phyloP scores from a whole-genome alignment of 495 filamentous ascomycete species.

The Cudoniella acicularis region DNA sequence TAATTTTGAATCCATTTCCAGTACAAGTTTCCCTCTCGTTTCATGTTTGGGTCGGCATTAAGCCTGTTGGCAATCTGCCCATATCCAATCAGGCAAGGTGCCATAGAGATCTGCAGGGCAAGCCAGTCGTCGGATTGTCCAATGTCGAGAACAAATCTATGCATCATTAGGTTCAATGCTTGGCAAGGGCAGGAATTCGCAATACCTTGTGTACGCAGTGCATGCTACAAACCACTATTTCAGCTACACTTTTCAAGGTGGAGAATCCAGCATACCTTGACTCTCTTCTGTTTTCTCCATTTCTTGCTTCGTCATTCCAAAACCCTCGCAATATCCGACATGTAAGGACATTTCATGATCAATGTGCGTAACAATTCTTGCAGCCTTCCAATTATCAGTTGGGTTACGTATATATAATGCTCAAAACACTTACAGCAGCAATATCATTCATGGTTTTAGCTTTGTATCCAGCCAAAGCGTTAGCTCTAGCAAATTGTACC shows the following conservation, averaged over 20 bases:
- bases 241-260: not conserved
- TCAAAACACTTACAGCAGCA: slow-evolving; percentile 45
- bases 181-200: not conserved
- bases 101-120: slow-evolving; percentile 74
- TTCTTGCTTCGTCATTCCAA: slow-evolving; percentile 72
- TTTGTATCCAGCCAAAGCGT: slow-evolving; percentile 81
- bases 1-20: slow-evolving; percentile 91
- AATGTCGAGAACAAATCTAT: slow-evolving; percentile 81
- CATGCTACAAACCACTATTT: slow-evolving; percentile 48
- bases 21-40: slow-evolving; percentile 68
- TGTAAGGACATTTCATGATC: slow-evolving; percentile 77
- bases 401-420: slow-evolving; percentile 2
- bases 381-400: slow-evolving; percentile 45
- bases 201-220: slow-evolving; percentile 62
- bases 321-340: slow-evolving; percentile 70
- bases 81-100: slow-evolving; percentile 86
- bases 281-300: slow-evolving; percentile 72
- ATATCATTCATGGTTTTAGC: slow-evolving; percentile 69
- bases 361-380: slow-evolving; percentile 68
- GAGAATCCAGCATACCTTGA: slow-evolving; percentile 47
- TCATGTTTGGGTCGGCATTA: slow-evolving; percentile 49
- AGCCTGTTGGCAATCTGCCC: slow-evolving; percentile 69
- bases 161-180: slow-evolving; percentile 3
- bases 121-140: slow-evolving; percentile 84
- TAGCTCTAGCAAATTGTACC: slow-evolving; percentile 83